Evolutionary conservation across 2,329 filamentous ascomycete genomes (phyloP).

Genomic region (Penicillium sp.): DNA sequence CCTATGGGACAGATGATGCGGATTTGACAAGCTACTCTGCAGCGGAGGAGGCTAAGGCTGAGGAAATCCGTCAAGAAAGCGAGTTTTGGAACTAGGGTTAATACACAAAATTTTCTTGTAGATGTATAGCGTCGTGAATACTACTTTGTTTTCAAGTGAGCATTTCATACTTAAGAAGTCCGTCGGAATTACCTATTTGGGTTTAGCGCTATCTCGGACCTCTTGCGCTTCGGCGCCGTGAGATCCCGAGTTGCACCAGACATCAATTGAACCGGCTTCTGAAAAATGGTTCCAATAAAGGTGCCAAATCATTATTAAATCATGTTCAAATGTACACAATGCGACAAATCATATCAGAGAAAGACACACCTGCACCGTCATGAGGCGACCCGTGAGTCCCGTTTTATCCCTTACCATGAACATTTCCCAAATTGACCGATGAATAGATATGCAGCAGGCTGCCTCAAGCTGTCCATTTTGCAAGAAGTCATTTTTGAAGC

Average conservation of each 20-base stretch:
- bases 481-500: conserved; percentile 30
- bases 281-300: background rate
- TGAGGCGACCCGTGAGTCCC: conserved; percentile 28
- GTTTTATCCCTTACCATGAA: background rate
- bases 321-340: conserved; percentile 31
- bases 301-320: background rate
- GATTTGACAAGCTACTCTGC: conserved; percentile 30
- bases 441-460: conserved; percentile 23
- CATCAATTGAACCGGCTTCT: background rate
- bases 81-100: conserved; percentile 9
- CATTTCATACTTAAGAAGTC: background rate
- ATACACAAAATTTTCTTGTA: background rate
- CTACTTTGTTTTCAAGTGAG: background rate
- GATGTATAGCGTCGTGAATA: background rate
- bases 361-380: conserved; percentile 31
- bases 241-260: background rate
- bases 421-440: conserved; percentile 5
- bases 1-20: conserved; percentile 27
- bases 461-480: conserved; percentile 30
- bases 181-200: background rate
- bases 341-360: conserved; percentile 30
- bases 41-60: conserved; percentile 30
- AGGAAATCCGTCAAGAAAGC: conserved; percentile 29
- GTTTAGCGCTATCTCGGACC: background rate
- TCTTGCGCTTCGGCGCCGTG: background rate